Base-by-base conservation (phyloP, 345 rosid genomes). In the Psidium friedrichsthalianum region DNA sequence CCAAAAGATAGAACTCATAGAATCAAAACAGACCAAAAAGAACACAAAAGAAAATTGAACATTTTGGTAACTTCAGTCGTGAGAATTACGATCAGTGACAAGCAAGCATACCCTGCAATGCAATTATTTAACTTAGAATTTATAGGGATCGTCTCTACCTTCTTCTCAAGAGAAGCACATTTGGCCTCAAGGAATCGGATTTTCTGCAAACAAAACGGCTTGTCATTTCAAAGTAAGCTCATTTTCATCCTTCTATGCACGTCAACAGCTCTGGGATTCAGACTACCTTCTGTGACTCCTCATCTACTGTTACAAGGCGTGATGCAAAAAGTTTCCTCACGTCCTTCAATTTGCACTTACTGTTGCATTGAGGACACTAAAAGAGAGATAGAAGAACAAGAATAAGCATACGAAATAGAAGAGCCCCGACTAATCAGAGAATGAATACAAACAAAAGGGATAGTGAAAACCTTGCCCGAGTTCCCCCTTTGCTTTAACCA, bases 331-430 rank as follows among this genome's bases (percentile, higher is more conserved):
- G 91, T 61, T 93, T 97, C 87, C 98, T 88, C 5, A 97, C 88
- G 85, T 92, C 98, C 87, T 92, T 93, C 57, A 93, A 74, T 20
- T 90, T 86, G 88, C 95, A 91, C 78, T 85, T 89, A 59, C 86
- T 85, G 44, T 94, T 97, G 91, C 99, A 97, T 87, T 93, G 98
- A 57, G 98, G 99, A 88, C 99, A 95, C 99, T 96, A 82, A 25
- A 85, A 51, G 21, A 76, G 5, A 56, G 40, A 84, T 81, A 40
- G 24, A 56, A 56, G 74, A 83, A 55, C 10, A 54, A 86, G 51
- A 42, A 83, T 42, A 83, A 40, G 32, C 21, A 4, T 59, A 52
- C 56, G 42, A 54, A 64, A 32, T 16, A 69, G 25, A 8, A 8
- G 78, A 18, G 78, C 59, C 36, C 24, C 36, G 18, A 82, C n/a